These are phyloP conservation scores for Alternaria brassicae DNA, from an alignment of 2,329 filamentous ascomycete genomes.

Conservation along the genomic window DNA sequence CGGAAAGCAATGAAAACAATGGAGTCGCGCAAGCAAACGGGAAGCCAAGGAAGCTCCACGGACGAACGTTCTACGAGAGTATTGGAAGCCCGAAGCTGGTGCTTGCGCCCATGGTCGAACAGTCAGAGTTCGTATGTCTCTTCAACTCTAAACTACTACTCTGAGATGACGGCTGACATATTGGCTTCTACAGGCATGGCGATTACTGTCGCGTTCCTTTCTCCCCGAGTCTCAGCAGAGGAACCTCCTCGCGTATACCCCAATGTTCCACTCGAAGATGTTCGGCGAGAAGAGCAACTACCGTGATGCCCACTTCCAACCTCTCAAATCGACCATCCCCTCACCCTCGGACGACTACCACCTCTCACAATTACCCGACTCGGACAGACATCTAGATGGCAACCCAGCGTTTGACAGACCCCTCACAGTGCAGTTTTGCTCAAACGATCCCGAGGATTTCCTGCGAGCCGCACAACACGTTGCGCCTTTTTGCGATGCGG, in stretches of 20 bases:
- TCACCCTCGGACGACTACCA: conserved; percentile 47
- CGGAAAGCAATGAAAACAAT: background rate
- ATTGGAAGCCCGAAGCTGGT: conserved; percentile 91
- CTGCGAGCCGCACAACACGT: conserved; percentile 80
- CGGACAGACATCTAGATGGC: conserved; percentile 71
- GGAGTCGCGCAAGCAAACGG: conserved; percentile 17
- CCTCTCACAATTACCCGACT: conserved; percentile 37
- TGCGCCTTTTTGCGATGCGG: conserved; percentile 88
- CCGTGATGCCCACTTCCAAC: conserved; percentile 81
- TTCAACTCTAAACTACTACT: background rate
- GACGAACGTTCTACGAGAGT: conserved; percentile 91
- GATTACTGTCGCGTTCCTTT: conserved; percentile 93
- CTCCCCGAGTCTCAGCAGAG: conserved; percentile 67
- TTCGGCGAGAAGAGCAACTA: conserved; percentile 80
- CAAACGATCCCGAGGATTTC: conserved; percentile 81
- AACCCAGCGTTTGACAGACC: conserved; percentile 85
- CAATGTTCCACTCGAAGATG: conserved; percentile 94
- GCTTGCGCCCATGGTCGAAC: conserved; percentile 96
- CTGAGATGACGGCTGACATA: conserved; percentile 15
- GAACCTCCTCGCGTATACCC: conserved; percentile 82
- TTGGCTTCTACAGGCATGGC: conserved; percentile 76
- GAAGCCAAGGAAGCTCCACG: conserved; percentile 69
- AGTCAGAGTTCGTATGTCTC: conserved; percentile 88
- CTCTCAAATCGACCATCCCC: conserved; percentile 55
- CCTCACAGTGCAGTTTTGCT: conserved; percentile 95